A percentile compares a stretch with the other conserved stretches of the same genome.
These are phyloP conservation scores for Hypoxylon fuscum DNA, from an alignment of 495 filamentous ascomycete species.

Conservation along the genomic window DNA sequence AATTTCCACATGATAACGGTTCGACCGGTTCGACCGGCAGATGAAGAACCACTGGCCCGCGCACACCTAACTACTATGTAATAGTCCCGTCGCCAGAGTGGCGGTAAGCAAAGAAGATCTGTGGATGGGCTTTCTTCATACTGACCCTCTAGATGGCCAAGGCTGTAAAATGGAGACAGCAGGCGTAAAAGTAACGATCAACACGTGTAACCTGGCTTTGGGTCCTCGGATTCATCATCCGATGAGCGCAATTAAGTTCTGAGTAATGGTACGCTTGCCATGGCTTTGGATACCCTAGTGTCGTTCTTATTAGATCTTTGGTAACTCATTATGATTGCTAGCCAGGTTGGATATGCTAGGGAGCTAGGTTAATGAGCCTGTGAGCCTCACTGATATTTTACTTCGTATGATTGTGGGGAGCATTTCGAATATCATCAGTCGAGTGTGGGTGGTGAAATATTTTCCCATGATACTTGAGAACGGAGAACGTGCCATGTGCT, in stretches of 20 bases:
- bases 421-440: not conserved
- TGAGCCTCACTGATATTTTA: not conserved
- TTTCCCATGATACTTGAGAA: not conserved
- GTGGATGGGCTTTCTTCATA: too few relatives aligned
- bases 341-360: not conserved
- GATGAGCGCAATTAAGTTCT: not conserved
- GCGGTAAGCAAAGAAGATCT: constrained; percentile 6
- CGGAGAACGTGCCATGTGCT: not conserved
- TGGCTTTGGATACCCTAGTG: constrained; percentile 10
- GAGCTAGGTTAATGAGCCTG: not conserved
- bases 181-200: not conserved
- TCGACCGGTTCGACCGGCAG: not conserved
- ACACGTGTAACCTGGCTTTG: not conserved
- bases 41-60: not conserved
- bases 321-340: not conserved
- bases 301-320: constrained; percentile 6
- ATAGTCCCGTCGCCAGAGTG: not conserved
- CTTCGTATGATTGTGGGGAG: not conserved
- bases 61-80: not conserved
- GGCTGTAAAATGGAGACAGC: not conserved
- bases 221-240: constrained; percentile 3
- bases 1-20: constrained; percentile 1
- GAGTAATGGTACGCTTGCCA: not conserved
- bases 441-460: not conserved
- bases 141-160: too few relatives aligned